These are phyloP conservation scores for Parietichytrium sp. DNA, from an alignment of 108 stramenopile genomes.

Conservation along the genomic window DNA sequence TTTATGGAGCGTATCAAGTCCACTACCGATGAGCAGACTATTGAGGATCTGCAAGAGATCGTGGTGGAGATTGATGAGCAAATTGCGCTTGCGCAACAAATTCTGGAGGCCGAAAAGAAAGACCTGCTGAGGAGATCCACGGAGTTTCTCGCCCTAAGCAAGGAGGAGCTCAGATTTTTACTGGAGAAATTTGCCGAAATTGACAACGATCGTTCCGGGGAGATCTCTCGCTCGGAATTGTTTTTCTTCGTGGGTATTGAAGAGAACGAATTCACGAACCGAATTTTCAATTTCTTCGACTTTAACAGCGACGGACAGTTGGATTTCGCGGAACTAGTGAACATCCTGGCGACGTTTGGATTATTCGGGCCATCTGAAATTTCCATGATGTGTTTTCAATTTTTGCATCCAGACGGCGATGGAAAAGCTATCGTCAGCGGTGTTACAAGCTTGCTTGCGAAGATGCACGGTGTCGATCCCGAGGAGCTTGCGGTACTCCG, in stretches of 20 bases:
- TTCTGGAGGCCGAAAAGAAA: background rate
- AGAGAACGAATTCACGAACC: background rate
- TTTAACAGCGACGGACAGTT: background rate
- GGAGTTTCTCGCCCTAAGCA: background rate
- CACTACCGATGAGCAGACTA: background rate
- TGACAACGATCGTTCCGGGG: background rate
- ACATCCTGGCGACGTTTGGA: constrained; percentile 1
- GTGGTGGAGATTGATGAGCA: background rate
- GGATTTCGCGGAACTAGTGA: constrained; percentile 12
- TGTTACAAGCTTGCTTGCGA: background rate
- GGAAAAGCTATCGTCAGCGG: background rate
- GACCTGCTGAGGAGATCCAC: background rate
- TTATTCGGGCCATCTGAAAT: no score
- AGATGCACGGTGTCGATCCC: background rate
- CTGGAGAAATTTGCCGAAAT: background rate
- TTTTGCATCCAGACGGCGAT: background rate
- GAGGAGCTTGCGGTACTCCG: background rate
- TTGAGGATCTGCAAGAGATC: background rate
- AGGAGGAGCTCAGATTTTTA: background rate
- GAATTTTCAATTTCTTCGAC: constrained; percentile 16
- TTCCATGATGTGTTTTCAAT: constrained; percentile 17
- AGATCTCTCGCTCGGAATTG: background rate
- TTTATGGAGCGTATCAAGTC: background rate
- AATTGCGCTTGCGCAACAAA: background rate
- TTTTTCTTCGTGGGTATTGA: background rate